Base-by-base conservation (phyloP, 2,329 filamentous ascomycete genomes). In the Neophaeococcomyces mojaviensis region DNA sequence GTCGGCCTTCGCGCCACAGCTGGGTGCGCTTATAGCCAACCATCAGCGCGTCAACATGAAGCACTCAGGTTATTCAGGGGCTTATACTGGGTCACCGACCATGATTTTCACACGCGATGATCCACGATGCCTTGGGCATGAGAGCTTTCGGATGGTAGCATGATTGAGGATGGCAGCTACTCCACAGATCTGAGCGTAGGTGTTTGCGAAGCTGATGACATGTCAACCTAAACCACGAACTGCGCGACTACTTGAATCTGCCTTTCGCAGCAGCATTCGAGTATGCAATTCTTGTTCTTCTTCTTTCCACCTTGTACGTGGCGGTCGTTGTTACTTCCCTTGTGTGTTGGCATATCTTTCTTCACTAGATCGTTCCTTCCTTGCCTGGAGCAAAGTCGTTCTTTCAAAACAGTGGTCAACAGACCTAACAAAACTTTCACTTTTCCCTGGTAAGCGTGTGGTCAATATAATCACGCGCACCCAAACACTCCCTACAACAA, bases 321-420 rank as follows among this genome's bases (percentile, higher is more conserved):
- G 18, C 30, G 4, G 18, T 12, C 37, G 18, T 13, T 44, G 12
- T 22, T 36, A 22, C 33, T 44, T 20, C 22, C 9, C 12, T 28
- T 22, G 18, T 44, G 35, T 37, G 33, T 37, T 19, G 16, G 9
- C 28, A 7, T 31, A 13, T 28, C 24, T 28, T 28, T 18, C 33
- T 37, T 5, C 32, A 28, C 18, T 28, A 10, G 41, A 28, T 37
- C 20, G 33, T 37, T 44, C 32, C 30, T 43, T 34, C 40, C 28
- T 37, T 44, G 32, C 41, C 41, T 36, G 41, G 41, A n/a, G 41
- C 41, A 44, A 44, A 36, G 20, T 44, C 41, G n/a, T 44, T 44
- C 41, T 20, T 41, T 32, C 10, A 15, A 19, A 16, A 16, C 4
- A 31, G 13, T 28, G n/a, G 22, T 41, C 39, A 41, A 41, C 8